phyloP scores from a whole-genome alignment of 331 rosid genomes.

The Arachis monticola region DNA sequence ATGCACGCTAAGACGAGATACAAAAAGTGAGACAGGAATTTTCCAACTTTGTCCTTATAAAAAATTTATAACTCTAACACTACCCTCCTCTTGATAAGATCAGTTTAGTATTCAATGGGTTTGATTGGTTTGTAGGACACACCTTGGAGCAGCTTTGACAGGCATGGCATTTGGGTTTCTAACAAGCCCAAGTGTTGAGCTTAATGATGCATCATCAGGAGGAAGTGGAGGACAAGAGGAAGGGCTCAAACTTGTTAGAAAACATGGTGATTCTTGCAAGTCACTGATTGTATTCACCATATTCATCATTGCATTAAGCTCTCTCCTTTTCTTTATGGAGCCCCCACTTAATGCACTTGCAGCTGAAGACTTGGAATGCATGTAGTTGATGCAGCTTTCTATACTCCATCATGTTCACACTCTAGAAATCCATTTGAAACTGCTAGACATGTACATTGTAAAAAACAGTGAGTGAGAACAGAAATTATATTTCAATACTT shows the following conservation, averaged over 20 bases:
- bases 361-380: conserved; percentile 33
- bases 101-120: too few species aligned
- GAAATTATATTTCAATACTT: too few species aligned
- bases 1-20: too few species aligned
- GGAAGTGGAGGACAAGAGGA: conserved; percentile 63
- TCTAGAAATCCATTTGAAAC: not conserved
- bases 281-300: conserved; percentile 63
- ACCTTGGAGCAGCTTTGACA: conserved; percentile 72
- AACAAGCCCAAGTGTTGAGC: conserved; percentile 62
- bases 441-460: not conserved
- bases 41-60: too few species aligned
- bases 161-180: conserved; percentile 77
- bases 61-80: too few species aligned
- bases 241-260: conserved; percentile 68
- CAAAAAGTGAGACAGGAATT: too few species aligned
- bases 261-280: conserved; percentile 65
- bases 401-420: not conserved
- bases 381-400: conserved; percentile 35
- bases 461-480: not conserved
- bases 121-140: conserved; percentile 61
- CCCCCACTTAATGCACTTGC: conserved; percentile 67
- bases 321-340: conserved; percentile 64
- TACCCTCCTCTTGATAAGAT: too few species aligned
- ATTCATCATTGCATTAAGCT: conserved; percentile 59
- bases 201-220: conserved; percentile 60